These are phyloP conservation scores for Candida pini DNA, from an alignment of 805 yeast species.

Conservation along the genomic window DNA sequence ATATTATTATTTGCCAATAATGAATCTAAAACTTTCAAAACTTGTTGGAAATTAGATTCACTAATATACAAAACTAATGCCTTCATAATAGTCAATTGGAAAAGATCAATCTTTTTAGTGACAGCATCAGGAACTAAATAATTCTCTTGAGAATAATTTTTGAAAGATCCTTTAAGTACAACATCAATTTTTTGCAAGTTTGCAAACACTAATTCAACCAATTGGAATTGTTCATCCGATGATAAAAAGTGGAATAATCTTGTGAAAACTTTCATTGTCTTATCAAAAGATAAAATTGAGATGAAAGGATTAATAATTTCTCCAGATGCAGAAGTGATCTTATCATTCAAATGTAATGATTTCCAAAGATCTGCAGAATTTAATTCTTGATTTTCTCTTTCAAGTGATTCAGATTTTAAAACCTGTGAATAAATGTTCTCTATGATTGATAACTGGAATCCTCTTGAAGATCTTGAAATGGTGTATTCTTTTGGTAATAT, in stretches of 20 bases:
- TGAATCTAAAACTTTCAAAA: constrained; percentile 67
- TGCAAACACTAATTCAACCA: constrained; percentile 72
- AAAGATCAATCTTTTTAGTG: constrained; percentile 61
- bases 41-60: constrained; percentile 74
- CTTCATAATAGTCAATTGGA: constrained; percentile 76
- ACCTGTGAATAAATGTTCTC: constrained; percentile 77
- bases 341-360: constrained; percentile 66
- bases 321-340: constrained; percentile 39
- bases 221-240: constrained; percentile 69
- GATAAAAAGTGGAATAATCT: constrained; percentile 80
- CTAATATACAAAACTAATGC: constrained; percentile 78
- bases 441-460: constrained; percentile 57
- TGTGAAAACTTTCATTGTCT: constrained; percentile 84
- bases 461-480: constrained; percentile 34
- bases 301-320: constrained; percentile 73
- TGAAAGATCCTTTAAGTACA: constrained; percentile 72
- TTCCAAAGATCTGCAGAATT: constrained; percentile 61
- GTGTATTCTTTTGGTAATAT: constrained; percentile 28
- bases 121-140: constrained; percentile 50
- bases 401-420: constrained; percentile 70
- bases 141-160: constrained; percentile 40
- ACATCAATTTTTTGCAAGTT: constrained; percentile 77
- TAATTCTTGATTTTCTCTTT: constrained; percentile 50
- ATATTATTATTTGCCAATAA: constrained; percentile 67
- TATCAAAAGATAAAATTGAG: constrained; percentile 75